Percentiles rank a stretch among this genome's conserved stretches.
These are phyloP conservation scores for Aureobasidium lini DNA, from an alignment of 2,329 filamentous ascomycete genomes.

Conservation along the genomic window DNA sequence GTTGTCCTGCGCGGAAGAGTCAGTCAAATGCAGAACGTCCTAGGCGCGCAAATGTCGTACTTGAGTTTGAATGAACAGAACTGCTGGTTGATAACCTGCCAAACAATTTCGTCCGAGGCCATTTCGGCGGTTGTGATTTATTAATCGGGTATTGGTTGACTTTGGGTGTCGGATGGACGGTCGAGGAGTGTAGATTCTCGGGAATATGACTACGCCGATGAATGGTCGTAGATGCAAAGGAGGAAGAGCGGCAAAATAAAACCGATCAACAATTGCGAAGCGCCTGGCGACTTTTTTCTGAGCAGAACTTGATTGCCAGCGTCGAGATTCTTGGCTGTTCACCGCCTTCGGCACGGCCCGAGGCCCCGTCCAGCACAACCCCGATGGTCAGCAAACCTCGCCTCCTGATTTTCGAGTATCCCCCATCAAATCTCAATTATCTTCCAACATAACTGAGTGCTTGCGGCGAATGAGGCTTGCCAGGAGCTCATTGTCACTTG, in stretches of 20 bases:
- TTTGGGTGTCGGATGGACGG: background rate
- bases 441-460: background rate
- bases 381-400: slow-evolving; percentile 5
- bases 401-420: background rate
- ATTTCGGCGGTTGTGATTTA: slow-evolving; percentile 37
- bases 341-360: slow-evolving; percentile 8
- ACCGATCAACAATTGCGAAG: background rate
- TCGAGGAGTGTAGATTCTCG: background rate
- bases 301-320: slow-evolving; percentile 6
- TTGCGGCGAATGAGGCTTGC: slow-evolving; percentile 9
- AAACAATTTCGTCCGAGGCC: slow-evolving; percentile 94
- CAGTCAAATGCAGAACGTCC: background rate
- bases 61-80: slow-evolving; percentile 95
- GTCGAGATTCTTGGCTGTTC: slow-evolving; percentile 1
- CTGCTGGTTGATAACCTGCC: slow-evolving; percentile 92
- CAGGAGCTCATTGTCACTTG: slow-evolving; percentile 8
- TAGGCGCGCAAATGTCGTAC: slow-evolving; percentile 22
- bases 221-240: background rate
- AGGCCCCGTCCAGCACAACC: background rate
- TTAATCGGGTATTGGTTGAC: background rate
- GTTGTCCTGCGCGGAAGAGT: slow-evolving; percentile 38
- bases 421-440: background rate
- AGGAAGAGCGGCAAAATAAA: background rate
- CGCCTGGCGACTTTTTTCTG: slow-evolving; percentile 6
- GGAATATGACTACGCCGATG: background rate